Conservation (phyloP, 2,329 filamentous ascomycete species). For the Grosmannia huntii region DNA sequence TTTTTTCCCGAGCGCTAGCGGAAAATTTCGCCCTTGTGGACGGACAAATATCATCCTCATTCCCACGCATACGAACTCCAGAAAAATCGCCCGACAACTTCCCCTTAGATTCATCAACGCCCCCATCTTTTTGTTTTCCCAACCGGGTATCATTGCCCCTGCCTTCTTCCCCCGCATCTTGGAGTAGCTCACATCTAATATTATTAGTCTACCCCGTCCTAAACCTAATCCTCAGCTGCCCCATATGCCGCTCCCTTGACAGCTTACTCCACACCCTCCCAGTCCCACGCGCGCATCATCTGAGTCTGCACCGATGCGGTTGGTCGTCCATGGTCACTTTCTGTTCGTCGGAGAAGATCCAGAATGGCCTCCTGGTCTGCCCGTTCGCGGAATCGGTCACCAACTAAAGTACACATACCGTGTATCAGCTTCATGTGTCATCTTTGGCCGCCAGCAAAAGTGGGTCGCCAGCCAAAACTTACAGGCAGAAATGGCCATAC, state of each 20-base stretch:
- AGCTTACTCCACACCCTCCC: slow-evolving; percentile 3
- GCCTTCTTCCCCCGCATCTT: background rate
- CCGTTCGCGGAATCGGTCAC: slow-evolving; percentile 17
- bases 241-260: background rate
- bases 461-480: slow-evolving; percentile 14
- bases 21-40: background rate
- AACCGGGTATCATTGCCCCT: background rate
- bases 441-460: background rate
- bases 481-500: slow-evolving; percentile 43
- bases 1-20: background rate
- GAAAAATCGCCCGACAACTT: background rate
- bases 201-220: background rate
- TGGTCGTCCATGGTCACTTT: slow-evolving; percentile 19
- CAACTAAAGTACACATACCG: slow-evolving; percentile 13
- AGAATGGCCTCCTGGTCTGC: slow-evolving; percentile 19
- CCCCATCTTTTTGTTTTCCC: background rate
- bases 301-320: slow-evolving; percentile 18
- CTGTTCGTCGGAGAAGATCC: slow-evolving; percentile 17
- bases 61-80: background rate
- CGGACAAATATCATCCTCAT: background rate
- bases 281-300: slow-evolving; percentile 18
- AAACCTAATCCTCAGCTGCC: background rate
- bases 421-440: background rate
- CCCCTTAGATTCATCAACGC: background rate
- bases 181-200: background rate